Evolutionary conservation across 31 red algal genomes (phyloP).

Genomic region (Porphyra umbilicalis): DNA sequence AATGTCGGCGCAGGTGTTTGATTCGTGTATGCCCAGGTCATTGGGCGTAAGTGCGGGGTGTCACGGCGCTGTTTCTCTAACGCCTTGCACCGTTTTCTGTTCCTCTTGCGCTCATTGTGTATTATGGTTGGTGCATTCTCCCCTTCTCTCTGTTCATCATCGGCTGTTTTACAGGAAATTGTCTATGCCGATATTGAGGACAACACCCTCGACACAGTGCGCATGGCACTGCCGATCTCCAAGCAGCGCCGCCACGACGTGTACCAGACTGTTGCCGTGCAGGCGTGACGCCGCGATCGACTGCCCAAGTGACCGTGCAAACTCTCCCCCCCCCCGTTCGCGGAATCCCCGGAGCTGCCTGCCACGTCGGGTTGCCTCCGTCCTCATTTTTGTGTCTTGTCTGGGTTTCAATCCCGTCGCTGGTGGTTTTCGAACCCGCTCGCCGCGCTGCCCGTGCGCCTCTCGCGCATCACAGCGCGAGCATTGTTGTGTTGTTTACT

Average conservation of each 20-base stretch:
- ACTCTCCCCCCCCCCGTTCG: too few species aligned
- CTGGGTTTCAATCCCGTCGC: background rate
- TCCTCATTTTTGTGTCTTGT: background rate
- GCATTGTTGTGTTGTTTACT: too few species aligned
- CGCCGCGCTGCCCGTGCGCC: too few species aligned
- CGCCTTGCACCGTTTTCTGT: too few species aligned
- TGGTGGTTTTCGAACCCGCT: background rate
- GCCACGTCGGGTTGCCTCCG: too few species aligned
- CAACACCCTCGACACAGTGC: conserved; percentile 20
- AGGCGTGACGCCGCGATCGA: too few species aligned
- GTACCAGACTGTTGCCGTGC: conserved; percentile 20
- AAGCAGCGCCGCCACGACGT: conserved; percentile 49
- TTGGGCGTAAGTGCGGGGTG: too few species aligned
- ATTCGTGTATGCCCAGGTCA: too few species aligned
- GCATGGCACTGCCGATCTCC: conserved; percentile 36
- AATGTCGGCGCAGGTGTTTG: too few species aligned
- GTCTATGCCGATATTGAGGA: conserved; percentile 43
- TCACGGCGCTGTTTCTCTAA: background rate
- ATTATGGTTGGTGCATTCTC: background rate
- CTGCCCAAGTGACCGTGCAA: too few species aligned
- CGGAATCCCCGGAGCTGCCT: too few species aligned
- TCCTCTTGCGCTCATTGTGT: background rate
- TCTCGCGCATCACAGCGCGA: too few species aligned
- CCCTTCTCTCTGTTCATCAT: background rate
- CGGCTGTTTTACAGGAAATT: conserved; percentile 8